phyloP scores from a whole-genome alignment of 2,329 filamentous ascomycete species.

The Aurifilum marmelostoma region DNA sequence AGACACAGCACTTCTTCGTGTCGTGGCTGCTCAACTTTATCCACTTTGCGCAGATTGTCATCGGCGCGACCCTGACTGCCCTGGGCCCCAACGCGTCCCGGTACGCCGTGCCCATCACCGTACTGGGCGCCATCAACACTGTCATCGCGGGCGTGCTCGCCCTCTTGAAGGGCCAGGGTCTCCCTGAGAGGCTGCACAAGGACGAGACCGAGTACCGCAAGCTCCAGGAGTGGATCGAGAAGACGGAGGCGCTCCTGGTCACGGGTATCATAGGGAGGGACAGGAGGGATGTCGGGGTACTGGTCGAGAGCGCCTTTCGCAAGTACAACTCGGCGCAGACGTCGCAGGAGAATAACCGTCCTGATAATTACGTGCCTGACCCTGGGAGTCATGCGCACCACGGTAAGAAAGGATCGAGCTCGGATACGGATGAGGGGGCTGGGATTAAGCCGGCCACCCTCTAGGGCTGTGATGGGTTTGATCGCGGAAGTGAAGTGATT shows the following conservation, averaged over 20 bases:
- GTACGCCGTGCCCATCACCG: slow-evolving; percentile 56
- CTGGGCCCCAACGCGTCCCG: slow-evolving; percentile 50
- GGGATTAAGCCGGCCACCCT: not conserved
- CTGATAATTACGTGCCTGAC: slow-evolving; percentile 34
- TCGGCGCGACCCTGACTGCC: slow-evolving; percentile 51
- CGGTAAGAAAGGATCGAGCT: not conserved
- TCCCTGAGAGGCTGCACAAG: slow-evolving; percentile 51
- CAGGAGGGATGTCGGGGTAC: slow-evolving; percentile 45
- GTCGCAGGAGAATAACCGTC: slow-evolving; percentile 46
- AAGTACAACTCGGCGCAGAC: slow-evolving; percentile 48
- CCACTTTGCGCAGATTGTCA: slow-evolving; percentile 50
- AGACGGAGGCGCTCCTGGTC: slow-evolving; percentile 50
- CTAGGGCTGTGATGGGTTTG: not conserved
- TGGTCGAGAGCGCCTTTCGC: slow-evolving; percentile 47
- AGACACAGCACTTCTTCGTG: slow-evolving; percentile 40
- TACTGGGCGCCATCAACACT: slow-evolving; percentile 65
- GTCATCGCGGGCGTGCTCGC: slow-evolving; percentile 65
- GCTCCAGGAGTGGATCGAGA: slow-evolving; percentile 57
- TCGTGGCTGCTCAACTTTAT: slow-evolving; percentile 45
- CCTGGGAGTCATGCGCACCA: slow-evolving; percentile 4
- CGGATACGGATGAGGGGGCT: not conserved
- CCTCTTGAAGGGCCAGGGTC: slow-evolving; percentile 54
- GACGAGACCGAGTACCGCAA: slow-evolving; percentile 50
- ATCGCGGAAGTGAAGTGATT: too few relatives aligned
- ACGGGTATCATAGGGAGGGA: slow-evolving; percentile 47